A percentile compares a stretch with the other conserved stretches of the same genome.
These are phyloP conservation scores for Nepenthes alata DNA, from an alignment of 179 eudicot genomes.

Conservation along the genomic window DNA sequence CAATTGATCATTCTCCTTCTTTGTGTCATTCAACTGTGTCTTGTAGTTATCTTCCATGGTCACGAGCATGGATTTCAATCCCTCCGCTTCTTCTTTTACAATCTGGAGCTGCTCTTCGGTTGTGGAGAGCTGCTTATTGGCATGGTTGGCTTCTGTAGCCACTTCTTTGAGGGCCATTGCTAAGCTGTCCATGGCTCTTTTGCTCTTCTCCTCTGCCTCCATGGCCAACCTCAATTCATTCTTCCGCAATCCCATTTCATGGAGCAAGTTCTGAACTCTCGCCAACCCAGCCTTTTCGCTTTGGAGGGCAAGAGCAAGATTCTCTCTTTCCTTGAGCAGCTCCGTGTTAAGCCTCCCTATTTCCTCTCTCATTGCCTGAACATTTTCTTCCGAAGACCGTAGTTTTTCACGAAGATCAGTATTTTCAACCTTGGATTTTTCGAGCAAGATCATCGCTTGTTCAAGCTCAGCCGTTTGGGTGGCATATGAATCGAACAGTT, in stretches of 20 bases:
- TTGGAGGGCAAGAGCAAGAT: constrained; percentile 8
- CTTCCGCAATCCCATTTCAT: constrained; percentile 38
- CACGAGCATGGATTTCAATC: constrained; percentile 26
- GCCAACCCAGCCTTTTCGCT: constrained; percentile 11
- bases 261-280: constrained; percentile 11
- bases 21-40: constrained; percentile 29
- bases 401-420: background rate
- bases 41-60: constrained; percentile 29
- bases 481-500: constrained; percentile 25
- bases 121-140: constrained; percentile 40
- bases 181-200: constrained; percentile 79
- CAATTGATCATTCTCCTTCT: constrained; percentile 38
- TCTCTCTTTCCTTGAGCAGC: constrained; percentile 20
- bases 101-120: constrained; percentile 29
- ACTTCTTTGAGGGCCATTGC: constrained; percentile 77
- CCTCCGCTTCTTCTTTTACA: constrained; percentile 32
- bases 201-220: constrained; percentile 67
- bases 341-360: constrained; percentile 18
- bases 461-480: constrained; percentile 45
- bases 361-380: constrained; percentile 10
- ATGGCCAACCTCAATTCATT: constrained; percentile 41
- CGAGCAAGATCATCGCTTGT: constrained; percentile 30
- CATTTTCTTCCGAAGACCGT: background rate
- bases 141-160: constrained; percentile 39
- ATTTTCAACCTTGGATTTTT: constrained; percentile 31